Base-by-base conservation (phyloP, 2,329 filamentous ascomycete genomes). In the Aspergillus novoparasiticus region DNA sequence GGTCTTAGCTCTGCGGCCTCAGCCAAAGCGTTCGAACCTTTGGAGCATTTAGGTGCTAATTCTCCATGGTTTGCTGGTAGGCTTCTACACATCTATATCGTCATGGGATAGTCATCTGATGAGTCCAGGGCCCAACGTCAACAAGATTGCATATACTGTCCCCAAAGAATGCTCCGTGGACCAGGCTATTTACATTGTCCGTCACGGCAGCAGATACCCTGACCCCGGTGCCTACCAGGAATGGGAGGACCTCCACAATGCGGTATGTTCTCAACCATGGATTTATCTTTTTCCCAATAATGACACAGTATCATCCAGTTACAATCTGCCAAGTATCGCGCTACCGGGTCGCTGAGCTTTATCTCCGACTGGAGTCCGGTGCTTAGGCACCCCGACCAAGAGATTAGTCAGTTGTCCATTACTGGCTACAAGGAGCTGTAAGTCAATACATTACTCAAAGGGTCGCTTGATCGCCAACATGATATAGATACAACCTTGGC, bases 131-230 rank as follows among this genome's bases (percentile, higher is more conserved):
- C 84, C 85, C 12, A 83, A 89, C 68, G 81, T 88, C 54, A 82
- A 85, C 63, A 80, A 77, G 14, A 85, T 89, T 60, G 83, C 84
- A 0, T 76, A 82, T 34, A 79, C 83, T 4, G 78, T 86, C 1
- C 87, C 87, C 0, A 78, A 83, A 1, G 80, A 82, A 50, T 90
- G 88, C 71, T 78, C 76, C 11, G 83, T 90, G 4, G 86, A 90
- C 63, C 83, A 87, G 68, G 87, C 84, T 3, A 85, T 85, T 6
- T 89, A 87, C 64, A 77, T 87, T 39, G 81, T 82, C 2, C 83
- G 87, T 21, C 88, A 89, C 76, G 88, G 88, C 21, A 88, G 86
- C 48, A 81, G 87, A 48, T 90, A 85, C 69, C 87, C 87, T 0
- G 88, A 89, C 65, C 76, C 76, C 1, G 86, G 87, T 4, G 86